Conservation (phyloP, 1,139 yeast genomes). For the Hyphopichia wangnamkhiaoensis region DNA sequence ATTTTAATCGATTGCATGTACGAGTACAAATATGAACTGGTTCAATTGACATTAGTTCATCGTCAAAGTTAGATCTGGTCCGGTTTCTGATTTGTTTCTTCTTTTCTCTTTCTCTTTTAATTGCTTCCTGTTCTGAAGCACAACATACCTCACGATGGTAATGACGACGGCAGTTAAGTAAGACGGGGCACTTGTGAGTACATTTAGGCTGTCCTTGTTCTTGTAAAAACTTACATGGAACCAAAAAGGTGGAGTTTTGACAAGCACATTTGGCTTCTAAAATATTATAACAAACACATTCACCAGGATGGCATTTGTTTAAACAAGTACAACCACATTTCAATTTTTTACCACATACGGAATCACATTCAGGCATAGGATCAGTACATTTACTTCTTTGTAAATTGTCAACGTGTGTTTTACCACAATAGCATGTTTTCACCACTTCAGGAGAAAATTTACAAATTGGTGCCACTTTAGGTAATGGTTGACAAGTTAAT, state of each 20-base stretch:
- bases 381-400: slow-evolving; percentile 65
- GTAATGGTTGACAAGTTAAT: slow-evolving; percentile 59
- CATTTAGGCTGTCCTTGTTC: slow-evolving; percentile 61
- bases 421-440: slow-evolving; percentile 79
- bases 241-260: slow-evolving; percentile 48
- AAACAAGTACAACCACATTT: slow-evolving; percentile 76
- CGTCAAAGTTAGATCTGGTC: slow-evolving; percentile 36
- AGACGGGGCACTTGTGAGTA: slow-evolving; percentile 71
- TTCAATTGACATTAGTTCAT: slow-evolving; percentile 63
- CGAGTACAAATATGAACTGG: slow-evolving; percentile 76
- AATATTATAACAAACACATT: slow-evolving; percentile 62
- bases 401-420: slow-evolving; percentile 25
- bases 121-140: slow-evolving; percentile 61
- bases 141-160: slow-evolving; percentile 74
- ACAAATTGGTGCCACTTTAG: slow-evolving; percentile 47
- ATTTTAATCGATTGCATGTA: slow-evolving; percentile 63
- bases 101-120: slow-evolving; percentile 58
- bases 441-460: slow-evolving; percentile 60
- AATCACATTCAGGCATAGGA: slow-evolving; percentile 73
- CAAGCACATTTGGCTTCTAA: slow-evolving; percentile 56
- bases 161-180: slow-evolving; percentile 81
- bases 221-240: slow-evolving; percentile 63
- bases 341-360: slow-evolving; percentile 59
- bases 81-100: slow-evolving; percentile 52
- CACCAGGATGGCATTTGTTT: slow-evolving; percentile 74